Conservation (phyloP, 2,329 filamentous ascomycete species). For the Bertia moriformis region DNA sequence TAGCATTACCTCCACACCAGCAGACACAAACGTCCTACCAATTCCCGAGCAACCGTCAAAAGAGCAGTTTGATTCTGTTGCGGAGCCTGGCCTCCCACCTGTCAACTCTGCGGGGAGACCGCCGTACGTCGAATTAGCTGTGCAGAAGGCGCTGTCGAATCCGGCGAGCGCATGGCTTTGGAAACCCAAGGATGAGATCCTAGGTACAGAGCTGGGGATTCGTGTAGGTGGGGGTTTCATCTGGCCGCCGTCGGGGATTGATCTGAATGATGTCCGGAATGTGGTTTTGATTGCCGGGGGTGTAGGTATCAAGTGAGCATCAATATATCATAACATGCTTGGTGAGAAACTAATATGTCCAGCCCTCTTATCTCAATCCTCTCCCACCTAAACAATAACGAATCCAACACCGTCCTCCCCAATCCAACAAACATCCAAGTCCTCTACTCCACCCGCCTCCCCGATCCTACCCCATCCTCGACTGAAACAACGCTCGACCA, state of each 20-base stretch:
- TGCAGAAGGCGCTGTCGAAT: constrained; percentile 58
- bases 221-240: constrained; percentile 70
- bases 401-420: constrained; percentile 11
- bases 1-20: constrained; percentile 69
- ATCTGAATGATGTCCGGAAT: constrained; percentile 29
- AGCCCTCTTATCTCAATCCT: constrained; percentile 64
- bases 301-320: constrained; percentile 60
- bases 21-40: constrained; percentile 20
- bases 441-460: constrained; percentile 42
- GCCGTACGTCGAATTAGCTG: constrained; percentile 59
- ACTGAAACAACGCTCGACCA: constrained; percentile 17
- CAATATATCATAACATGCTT: constrained; percentile 1
- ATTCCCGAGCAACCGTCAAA: constrained; percentile 4
- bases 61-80: constrained; percentile 8
- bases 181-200: constrained; percentile 36
- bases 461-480: not conserved
- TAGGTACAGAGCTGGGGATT: constrained; percentile 44
- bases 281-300: constrained; percentile 68
- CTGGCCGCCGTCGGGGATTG: constrained; percentile 49
- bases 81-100: constrained; percentile 6
- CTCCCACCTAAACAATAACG: constrained; percentile 34
- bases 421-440: constrained; percentile 32
- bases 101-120: constrained; percentile 11
- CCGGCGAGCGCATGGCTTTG: constrained; percentile 67
- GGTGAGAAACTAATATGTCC: constrained; percentile 3